phyloP scores from a whole-genome alignment of 148 eudicot species.

The Pouteria glomerata region DNA sequence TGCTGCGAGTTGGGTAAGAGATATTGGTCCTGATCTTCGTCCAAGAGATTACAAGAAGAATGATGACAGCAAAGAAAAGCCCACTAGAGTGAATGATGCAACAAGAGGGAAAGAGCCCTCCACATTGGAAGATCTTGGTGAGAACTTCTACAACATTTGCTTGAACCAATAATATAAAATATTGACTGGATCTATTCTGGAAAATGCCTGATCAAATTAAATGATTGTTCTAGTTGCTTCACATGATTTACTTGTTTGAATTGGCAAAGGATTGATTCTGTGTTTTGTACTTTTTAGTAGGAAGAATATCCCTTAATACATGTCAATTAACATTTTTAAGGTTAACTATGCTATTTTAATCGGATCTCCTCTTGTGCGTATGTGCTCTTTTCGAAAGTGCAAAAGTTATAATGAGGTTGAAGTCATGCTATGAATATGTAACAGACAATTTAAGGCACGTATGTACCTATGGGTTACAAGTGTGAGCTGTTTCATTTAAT shows the following conservation, averaged over 20 bases:
- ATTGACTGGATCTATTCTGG: neutral
- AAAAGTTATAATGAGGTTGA: neutral
- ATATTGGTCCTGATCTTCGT: constrained; percentile 88
- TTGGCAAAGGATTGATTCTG: neutral
- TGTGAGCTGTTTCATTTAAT: neutral
- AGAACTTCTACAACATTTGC: constrained; percentile 1
- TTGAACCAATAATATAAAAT: neutral
- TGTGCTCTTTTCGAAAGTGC: neutral
- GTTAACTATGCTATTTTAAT: neutral
- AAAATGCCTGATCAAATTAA: too few relatives aligned
- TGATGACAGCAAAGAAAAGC: constrained; percentile 29
- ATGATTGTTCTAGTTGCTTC: neutral
- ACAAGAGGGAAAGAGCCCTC: constrained; percentile 54
- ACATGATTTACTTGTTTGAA: neutral
- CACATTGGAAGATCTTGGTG: constrained; percentile 83
- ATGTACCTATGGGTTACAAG: too few relatives aligned
- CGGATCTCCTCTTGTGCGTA: too few relatives aligned
- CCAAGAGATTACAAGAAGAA: constrained; percentile 64
- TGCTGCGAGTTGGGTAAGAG: constrained; percentile 89
- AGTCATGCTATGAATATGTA: neutral
- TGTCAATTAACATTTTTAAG: neutral
- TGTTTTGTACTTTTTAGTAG: neutral
- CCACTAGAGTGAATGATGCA: constrained; percentile 26
- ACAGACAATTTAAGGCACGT: neutral
- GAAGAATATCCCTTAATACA: neutral